Evolutionary conservation across 2,329 filamentous ascomycete species (phyloP).

Genomic region (Diaporthe citriasiana): DNA sequence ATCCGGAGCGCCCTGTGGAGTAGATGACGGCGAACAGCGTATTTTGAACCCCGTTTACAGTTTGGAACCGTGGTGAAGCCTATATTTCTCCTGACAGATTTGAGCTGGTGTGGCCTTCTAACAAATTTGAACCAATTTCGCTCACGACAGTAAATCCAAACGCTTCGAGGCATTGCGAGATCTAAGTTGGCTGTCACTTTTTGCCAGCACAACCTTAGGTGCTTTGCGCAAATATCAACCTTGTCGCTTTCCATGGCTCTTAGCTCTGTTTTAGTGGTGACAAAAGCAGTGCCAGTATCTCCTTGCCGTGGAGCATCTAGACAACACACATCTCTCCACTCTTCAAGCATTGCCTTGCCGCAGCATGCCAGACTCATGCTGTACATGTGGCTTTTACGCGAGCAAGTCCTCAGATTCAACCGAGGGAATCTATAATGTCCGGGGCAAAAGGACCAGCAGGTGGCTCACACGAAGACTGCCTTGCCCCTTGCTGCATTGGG

Average conservation of each 20-base stretch:
- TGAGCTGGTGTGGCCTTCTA: neutral
- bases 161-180: neutral
- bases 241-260: neutral
- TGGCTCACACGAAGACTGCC: neutral
- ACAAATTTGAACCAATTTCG: neutral
- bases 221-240: neutral
- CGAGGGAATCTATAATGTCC: neutral
- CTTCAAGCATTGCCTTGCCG: neutral
- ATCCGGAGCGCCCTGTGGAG: constrained; percentile 46
- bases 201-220: neutral
- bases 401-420: neutral
- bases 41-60: too few species aligned
- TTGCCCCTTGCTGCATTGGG: neutral
- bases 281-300: neutral
- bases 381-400: neutral
- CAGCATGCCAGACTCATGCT: neutral
- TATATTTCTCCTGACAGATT: neutral
- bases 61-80: neutral
- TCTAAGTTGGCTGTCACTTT: neutral
- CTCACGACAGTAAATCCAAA: neutral
- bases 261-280: neutral
- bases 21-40: neutral
- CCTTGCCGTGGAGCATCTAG: neutral
- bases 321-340: too few species aligned
- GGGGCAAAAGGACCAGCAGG: neutral